These are phyloP conservation scores for Fomes fomentarius DNA, from an alignment of 1,284 basidiomycete genomes.

Conservation along the genomic window DNA sequence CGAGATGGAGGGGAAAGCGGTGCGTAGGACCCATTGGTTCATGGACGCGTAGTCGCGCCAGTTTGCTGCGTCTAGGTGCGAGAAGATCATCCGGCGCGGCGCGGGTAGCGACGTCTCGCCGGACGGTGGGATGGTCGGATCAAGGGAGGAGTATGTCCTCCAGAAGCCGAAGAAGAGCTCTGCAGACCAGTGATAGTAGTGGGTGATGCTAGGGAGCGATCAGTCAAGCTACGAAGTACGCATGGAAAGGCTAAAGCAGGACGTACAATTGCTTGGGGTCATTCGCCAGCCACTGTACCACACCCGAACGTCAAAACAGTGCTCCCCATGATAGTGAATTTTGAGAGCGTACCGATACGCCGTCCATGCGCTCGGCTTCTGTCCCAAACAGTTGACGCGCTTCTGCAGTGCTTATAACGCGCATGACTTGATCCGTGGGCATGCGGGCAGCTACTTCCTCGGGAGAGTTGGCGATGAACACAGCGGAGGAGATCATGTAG, in stretches of 20 bases:
- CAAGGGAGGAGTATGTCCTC: slow-evolving; percentile 84
- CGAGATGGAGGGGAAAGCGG: slow-evolving; percentile 75
- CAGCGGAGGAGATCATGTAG: slow-evolving; percentile 60
- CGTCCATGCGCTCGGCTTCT: slow-evolving; percentile 62
- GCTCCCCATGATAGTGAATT: not conserved
- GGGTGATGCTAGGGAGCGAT: slow-evolving; percentile 57
- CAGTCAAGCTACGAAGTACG: not conserved
- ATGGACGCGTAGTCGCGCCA: slow-evolving; percentile 89
- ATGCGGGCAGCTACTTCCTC: slow-evolving; percentile 50
- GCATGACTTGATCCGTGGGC: slow-evolving; percentile 80
- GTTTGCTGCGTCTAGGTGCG: slow-evolving; percentile 68
- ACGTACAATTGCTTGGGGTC: slow-evolving; percentile 84
- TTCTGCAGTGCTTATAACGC: slow-evolving; percentile 69
- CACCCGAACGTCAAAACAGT: no score
- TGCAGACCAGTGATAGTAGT: slow-evolving; percentile 86
- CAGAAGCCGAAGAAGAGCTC: slow-evolving; percentile 90
- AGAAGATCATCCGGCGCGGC: slow-evolving; percentile 75
- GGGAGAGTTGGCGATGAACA: slow-evolving; percentile 48
- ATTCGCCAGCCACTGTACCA: slow-evolving; percentile 77
- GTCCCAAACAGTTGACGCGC: slow-evolving; percentile 73
- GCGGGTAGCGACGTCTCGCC: slow-evolving; percentile 75
- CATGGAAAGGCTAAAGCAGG: not conserved
- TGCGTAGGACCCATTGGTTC: slow-evolving; percentile 79
- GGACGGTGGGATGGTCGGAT: slow-evolving; percentile 62
- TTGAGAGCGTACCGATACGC: slow-evolving; percentile 58